Evolutionary conservation across 73 alveolate genomes (phyloP), one percentile per base, ranked within the genome.

Genomic region (Paramecium caudatum): DNA sequence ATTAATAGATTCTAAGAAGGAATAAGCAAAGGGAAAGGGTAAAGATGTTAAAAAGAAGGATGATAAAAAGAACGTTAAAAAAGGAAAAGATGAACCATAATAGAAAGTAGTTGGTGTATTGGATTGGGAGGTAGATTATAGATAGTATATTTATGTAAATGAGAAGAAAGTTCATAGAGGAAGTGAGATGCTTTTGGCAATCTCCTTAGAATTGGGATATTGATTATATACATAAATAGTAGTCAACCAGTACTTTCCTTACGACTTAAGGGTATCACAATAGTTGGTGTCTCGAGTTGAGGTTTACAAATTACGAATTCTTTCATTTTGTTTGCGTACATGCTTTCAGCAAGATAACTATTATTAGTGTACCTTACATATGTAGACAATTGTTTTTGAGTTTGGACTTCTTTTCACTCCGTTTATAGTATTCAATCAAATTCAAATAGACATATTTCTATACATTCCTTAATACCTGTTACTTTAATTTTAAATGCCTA

Each of bases 401-500:
- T 1, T 32, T 10, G 2, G 23, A 37, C 34, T 68, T 68, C 50
- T 68, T 68, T 55, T 16, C 7, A 16, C 30, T 23, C 16, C 30
- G 1, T 15, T 68, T 68, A 10, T 68, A 3, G 34, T 34, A 68
- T 34, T 68, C 84, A 34, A 68, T 68, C 50, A 68, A 37, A 32
- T 68, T 68, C 50, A 68, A 32, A 68, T 68, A 68, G 17, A 68
- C 84, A 32, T 68, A 68, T 68, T 68, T 68, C 84, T 68, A 68
- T 10, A 21, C 84, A 68, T 68, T 68, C 34, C 84, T 30, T 15
- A 68, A 49, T 68, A 68, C 3, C 15, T 68, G 36, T 23, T 68
- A 68, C n/a, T 68, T 32, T 34, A 68, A 68, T 37, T 68, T 68
- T 5, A 68, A 15, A 34, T 68, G 34, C 50, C 84, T 68, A 3